Percentiles rank a stretch among this genome's conserved stretches.
These are phyloP conservation scores for Colletotrichum filicis DNA, from an alignment of 2,329 filamentous ascomycete genomes.

Conservation along the genomic window DNA sequence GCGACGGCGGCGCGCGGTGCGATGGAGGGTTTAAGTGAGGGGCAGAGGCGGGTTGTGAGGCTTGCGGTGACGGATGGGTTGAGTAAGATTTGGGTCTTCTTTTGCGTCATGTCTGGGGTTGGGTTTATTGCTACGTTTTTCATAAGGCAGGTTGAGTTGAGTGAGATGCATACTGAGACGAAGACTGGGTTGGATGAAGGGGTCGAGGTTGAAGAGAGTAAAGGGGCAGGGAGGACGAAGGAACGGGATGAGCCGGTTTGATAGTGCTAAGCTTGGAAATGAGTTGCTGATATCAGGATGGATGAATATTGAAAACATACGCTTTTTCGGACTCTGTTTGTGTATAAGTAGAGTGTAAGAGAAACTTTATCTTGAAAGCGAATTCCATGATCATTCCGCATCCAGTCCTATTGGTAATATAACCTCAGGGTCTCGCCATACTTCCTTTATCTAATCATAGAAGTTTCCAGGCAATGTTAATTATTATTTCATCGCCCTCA, in stretches of 20 bases:
- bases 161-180: slow-evolving; percentile 64
- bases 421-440: neutral
- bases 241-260: neutral
- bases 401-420: too few relatives aligned
- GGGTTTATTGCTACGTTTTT: slow-evolving; percentile 61
- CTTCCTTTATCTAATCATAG: too few relatives aligned
- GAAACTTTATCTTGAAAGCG: neutral
- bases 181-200: slow-evolving; percentile 50
- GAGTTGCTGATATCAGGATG: neutral
- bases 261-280: neutral
- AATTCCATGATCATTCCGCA: neutral
- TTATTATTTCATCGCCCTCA: too few relatives aligned
- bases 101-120: slow-evolving; percentile 58
- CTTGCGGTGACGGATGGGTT: slow-evolving; percentile 61
- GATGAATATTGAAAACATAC: neutral
- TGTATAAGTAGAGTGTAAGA: neutral
- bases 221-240: neutral
- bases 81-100: slow-evolving; percentile 68
- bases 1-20: slow-evolving; percentile 70
- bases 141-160: slow-evolving; percentile 60
- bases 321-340: too few relatives aligned
- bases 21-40: slow-evolving; percentile 61
- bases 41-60: slow-evolving; percentile 54
- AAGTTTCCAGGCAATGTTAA: too few relatives aligned
- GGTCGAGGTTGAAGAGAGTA: slow-evolving; percentile 1